These are phyloP conservation scores for Camelina sativa DNA, from an alignment of 345 rosid species.

Conservation along the genomic window DNA sequence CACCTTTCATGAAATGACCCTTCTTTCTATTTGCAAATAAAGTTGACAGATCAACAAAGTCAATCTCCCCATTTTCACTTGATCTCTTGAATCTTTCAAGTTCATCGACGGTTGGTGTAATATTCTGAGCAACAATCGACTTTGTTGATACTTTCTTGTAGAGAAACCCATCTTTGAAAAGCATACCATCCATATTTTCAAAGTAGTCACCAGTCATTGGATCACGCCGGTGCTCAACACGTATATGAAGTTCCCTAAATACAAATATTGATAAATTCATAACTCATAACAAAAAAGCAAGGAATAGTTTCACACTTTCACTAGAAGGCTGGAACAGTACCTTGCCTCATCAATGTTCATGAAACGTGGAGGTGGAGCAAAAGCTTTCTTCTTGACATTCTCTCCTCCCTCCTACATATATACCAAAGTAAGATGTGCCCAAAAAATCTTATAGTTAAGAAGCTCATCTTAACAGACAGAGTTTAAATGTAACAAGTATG, in stretches of 20 bases:
- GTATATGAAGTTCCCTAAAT: constrained; percentile 76
- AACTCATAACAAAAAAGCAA: not conserved
- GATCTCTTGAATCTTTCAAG: constrained; percentile 80
- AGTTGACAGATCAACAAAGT: constrained; percentile 64
- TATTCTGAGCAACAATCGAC: constrained; percentile 67
- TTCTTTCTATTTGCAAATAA: constrained; percentile 81
- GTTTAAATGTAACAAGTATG: not conserved
- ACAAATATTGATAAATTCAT: constrained; percentile 1
- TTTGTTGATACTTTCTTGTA: constrained; percentile 77
- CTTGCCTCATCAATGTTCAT: constrained; percentile 92
- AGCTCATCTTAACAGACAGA: not conserved
- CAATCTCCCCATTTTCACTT: constrained; percentile 70
- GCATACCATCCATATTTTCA: constrained; percentile 68
- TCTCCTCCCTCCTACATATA: constrained; percentile 72
- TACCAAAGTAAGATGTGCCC: not conserved
- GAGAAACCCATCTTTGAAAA: constrained; percentile 84
- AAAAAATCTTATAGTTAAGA: not conserved
- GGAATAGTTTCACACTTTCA: constrained; percentile 16
- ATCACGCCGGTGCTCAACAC: constrained; percentile 81
- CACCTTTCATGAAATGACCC: constrained; percentile 94
- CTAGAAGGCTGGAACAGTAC: constrained; percentile 41
- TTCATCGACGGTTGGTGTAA: constrained; percentile 88
- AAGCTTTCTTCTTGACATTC: constrained; percentile 75
- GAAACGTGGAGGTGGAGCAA: constrained; percentile 90
- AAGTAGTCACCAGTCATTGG: constrained; percentile 78